Percentiles rank a stretch among this genome's conserved stretches.
Evolutionary conservation across 2,329 filamentous ascomycete species (phyloP).

Genomic region (Pleoardoris graminearum): DNA sequence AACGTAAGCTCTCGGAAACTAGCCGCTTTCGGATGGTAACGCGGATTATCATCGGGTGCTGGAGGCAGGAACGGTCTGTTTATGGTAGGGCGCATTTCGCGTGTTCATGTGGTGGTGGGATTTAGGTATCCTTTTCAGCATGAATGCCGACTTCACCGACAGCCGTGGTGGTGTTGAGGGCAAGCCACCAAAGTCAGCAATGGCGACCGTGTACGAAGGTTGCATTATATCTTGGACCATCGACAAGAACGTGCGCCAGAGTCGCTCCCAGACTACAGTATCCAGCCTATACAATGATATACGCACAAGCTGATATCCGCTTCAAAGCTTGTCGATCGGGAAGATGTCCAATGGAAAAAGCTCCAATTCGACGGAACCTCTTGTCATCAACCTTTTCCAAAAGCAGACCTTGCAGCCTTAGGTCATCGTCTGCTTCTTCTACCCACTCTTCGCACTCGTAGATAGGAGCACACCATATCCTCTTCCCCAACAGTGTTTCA

Average conservation of each 20-base stretch:
- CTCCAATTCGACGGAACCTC: neutral
- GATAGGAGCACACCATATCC: constrained; percentile 2
- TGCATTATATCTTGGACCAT: no score
- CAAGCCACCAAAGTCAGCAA: no score
- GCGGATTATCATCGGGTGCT: neutral
- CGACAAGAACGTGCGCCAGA: no score
- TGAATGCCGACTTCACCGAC: no score
- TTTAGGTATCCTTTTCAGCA: no score
- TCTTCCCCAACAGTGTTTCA: neutral
- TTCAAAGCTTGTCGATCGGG: neutral
- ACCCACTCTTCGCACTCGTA: constrained; percentile 6
- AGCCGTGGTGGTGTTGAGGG: no score
- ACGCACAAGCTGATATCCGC: neutral
- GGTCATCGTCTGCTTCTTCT: neutral
- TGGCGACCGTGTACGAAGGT: no score
- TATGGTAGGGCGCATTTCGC: neutral
- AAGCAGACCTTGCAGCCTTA: neutral
- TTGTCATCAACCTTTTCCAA: neutral
- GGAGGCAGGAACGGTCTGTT: neutral
- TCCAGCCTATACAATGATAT: neutral
- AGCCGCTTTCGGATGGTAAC: constrained; percentile 4
- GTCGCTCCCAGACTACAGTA: no score
- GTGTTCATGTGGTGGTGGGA: no score
- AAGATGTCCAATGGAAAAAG: neutral
- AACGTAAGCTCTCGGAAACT: neutral